A percentile compares a stretch with the other conserved stretches of the same genome.
Evolutionary conservation across 768 basidiomycete genomes (phyloP).

Genomic region (Mycena polygramma): DNA sequence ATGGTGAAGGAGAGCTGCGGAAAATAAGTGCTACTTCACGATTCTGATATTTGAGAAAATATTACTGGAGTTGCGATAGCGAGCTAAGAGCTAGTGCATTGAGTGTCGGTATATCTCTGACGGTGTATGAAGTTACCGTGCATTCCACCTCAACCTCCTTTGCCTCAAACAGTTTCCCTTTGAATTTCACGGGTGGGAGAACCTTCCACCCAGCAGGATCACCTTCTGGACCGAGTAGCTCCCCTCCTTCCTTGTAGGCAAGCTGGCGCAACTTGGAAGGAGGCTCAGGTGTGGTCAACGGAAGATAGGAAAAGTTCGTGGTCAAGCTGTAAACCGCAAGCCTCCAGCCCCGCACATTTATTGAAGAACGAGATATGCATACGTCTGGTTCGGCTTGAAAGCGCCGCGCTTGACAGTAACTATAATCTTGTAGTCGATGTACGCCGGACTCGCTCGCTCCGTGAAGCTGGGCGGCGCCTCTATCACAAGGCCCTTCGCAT

Average conservation of each 20-base stretch:
- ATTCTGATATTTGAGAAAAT: background rate
- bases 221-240: constrained; percentile 50
- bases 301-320: constrained; percentile 49
- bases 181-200: constrained; percentile 42
- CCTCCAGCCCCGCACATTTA: background rate
- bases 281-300: constrained; percentile 48
- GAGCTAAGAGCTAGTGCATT: constrained; percentile 48
- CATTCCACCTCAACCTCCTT: constrained; percentile 50
- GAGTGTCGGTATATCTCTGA: background rate
- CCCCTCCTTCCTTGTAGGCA: constrained; percentile 49
- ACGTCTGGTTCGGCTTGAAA: constrained; percentile 67
- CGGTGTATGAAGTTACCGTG: constrained; percentile 39
- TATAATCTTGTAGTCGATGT: constrained; percentile 67
- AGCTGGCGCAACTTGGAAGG: constrained; percentile 52
- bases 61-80: constrained; percentile 63
- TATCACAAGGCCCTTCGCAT: constrained; percentile 52
- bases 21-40: constrained; percentile 5
- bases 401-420: constrained; percentile 64
- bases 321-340: constrained; percentile 40
- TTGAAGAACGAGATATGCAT: constrained; percentile 26
- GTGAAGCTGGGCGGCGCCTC: constrained; percentile 67
- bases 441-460: constrained; percentile 67
- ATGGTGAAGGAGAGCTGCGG: constrained; percentile 63
- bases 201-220: constrained; percentile 57
- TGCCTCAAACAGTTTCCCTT: constrained; percentile 50